Percentiles rank a stretch among this genome's conserved stretches.
Conservation (phyloP, 306 rosid genomes). For the Hylodesmum podocarpum region DNA sequence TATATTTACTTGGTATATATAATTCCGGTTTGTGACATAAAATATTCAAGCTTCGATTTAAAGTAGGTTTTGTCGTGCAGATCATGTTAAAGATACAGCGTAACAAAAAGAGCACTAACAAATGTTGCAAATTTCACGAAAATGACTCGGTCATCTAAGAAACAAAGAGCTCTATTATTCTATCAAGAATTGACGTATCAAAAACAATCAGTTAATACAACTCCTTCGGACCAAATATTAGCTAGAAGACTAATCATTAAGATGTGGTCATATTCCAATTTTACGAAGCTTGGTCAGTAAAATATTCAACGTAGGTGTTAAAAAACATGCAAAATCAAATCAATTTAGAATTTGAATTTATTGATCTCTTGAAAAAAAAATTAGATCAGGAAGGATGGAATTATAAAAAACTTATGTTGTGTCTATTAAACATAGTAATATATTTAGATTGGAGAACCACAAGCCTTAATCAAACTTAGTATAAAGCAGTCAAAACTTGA, state of each 20-base stretch:
- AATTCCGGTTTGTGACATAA: not conserved
- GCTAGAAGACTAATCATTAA: not conserved
- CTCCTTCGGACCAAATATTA: not conserved
- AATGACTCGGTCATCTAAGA: not conserved
- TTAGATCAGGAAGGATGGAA: not conserved
- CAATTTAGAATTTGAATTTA: not conserved
- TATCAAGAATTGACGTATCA: too few species aligned
- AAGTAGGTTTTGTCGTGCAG: not conserved
- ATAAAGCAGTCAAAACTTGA: not conserved
- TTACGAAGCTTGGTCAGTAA: not conserved
- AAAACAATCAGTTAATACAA: not conserved
- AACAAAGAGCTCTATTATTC: not conserved
- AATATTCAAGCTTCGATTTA: not conserved
- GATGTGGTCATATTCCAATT: not conserved
- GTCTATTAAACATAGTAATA: slow-evolving; percentile 7
- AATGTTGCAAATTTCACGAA: not conserved
- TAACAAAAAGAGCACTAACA: not conserved
- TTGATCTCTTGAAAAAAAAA: not conserved
- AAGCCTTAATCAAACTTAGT: not conserved
- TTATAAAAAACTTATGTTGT: not conserved
- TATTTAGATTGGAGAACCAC: slow-evolving; percentile 5
- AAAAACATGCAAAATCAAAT: not conserved
- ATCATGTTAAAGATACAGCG: not conserved
- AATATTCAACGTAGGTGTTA: not conserved
- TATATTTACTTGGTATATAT: not conserved